phyloP scores from a whole-genome alignment of 306 rosid species.

The Pterocarpus santalinus region DNA sequence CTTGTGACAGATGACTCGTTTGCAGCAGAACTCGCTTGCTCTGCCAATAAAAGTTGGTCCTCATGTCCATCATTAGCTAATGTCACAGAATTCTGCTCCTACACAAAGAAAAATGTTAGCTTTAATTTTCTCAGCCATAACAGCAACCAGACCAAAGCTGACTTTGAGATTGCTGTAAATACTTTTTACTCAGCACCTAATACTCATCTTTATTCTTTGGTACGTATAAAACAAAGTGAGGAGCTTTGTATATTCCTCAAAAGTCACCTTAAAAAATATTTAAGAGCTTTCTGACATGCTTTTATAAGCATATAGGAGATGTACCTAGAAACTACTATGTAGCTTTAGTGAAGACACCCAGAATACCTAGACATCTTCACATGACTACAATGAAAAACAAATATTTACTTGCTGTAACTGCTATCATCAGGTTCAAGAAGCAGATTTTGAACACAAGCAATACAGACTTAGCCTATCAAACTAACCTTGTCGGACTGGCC shows the following conservation, averaged over 20 bases:
- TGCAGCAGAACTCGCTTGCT: conserved; percentile 61
- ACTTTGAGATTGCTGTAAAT: neutral
- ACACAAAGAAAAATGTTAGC: conserved; percentile 44
- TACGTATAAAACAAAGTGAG: too few species aligned
- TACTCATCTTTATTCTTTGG: too few species aligned
- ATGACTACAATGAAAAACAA: neutral
- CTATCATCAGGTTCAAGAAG: conserved; percentile 5
- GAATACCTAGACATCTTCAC: conserved; percentile 14
- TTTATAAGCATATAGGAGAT: conserved; percentile 1
- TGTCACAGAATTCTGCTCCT: conserved; percentile 61
- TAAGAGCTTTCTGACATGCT: neutral
- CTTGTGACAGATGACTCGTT: conserved; percentile 56
- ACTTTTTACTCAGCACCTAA: neutral
- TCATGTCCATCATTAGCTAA: conserved; percentile 58
- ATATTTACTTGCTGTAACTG: neutral
- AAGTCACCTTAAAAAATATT: neutral
- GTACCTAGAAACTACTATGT: neutral
- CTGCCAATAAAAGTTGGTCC: conserved; percentile 61
- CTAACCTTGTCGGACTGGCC: neutral
- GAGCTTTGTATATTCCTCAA: neutral
- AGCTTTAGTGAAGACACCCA: neutral
- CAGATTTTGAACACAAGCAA: conserved; percentile 1
- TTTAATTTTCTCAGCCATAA: conserved; percentile 15
- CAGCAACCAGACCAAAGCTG: conserved; percentile 15
- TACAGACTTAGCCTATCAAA: conserved; percentile 10